phyloP scores from a whole-genome alignment of 2,329 filamentous ascomycete species.

The Fragosphaeria purpurea region DNA sequence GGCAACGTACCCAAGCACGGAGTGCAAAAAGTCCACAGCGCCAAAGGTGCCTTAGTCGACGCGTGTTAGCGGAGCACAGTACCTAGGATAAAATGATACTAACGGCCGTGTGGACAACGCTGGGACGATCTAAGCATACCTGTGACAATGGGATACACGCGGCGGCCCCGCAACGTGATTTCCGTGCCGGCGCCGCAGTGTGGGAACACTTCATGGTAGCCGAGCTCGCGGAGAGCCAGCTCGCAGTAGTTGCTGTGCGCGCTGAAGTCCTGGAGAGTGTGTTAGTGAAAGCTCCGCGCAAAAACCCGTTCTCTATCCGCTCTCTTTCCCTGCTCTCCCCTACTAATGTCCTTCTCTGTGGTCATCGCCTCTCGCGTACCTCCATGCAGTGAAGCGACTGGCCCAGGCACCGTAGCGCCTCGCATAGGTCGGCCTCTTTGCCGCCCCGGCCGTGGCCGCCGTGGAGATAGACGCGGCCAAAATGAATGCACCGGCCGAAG shows the following conservation, averaged over 20 bases:
- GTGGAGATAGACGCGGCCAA: conserved; percentile 62
- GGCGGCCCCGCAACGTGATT: conserved; percentile 55
- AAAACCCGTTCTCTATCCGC: not conserved
- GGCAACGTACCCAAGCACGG: conserved; percentile 41
- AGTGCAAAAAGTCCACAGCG: conserved; percentile 76
- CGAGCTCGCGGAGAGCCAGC: conserved; percentile 63
- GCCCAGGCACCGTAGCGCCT: conserved; percentile 66
- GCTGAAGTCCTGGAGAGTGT: conserved; percentile 47
- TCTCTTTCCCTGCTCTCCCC: not conserved
- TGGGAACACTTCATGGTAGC: conserved; percentile 58
- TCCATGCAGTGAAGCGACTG: conserved; percentile 70
- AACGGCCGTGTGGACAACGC: too few relatives aligned
- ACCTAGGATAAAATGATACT: too few relatives aligned
- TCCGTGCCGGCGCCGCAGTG: conserved; percentile 60
- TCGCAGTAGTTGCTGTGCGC: conserved; percentile 81
- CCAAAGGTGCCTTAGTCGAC: conserved; percentile 55
- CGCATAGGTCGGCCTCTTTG: conserved; percentile 67
- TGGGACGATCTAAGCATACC: conserved; percentile 18
- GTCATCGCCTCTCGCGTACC: conserved; percentile 5
- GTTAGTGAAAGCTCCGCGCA: not conserved
- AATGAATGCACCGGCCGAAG: conserved; percentile 65
- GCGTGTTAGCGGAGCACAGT: too few relatives aligned
- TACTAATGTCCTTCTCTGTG: too few relatives aligned
- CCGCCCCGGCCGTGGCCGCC: conserved; percentile 50
- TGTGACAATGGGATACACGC: conserved; percentile 66